Evolutionary conservation across 2,329 filamentous ascomycete species (phyloP).

Genomic region (Aspergillus pseudonomiae): DNA sequence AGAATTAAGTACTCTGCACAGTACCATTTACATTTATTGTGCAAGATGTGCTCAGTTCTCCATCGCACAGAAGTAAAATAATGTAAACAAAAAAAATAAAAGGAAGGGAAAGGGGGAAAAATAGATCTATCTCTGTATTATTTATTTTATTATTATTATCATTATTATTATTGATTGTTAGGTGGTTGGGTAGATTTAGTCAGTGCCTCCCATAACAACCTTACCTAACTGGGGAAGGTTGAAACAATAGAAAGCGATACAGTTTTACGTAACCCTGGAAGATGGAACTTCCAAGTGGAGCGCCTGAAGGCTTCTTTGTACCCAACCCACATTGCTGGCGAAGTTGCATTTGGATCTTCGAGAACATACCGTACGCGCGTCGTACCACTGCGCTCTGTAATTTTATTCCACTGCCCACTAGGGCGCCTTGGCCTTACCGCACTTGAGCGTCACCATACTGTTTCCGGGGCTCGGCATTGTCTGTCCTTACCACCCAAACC

Average conservation of each 20-base stretch:
- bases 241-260: neutral
- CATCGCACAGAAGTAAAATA: neutral
- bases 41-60: neutral
- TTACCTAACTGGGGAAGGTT: neutral
- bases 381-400: neutral
- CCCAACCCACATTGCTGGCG: neutral
- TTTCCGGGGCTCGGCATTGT: slow-evolving; percentile 11
- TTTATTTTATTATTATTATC: no score
- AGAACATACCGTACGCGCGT: slow-evolving; percentile 10
- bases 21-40: neutral
- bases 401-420: neutral
- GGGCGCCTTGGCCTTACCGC: neutral
- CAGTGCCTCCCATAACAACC: neutral
- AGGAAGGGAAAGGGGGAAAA: neutral
- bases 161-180: neutral
- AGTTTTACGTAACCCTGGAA: neutral
- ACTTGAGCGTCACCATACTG: slow-evolving; percentile 4
- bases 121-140: no score
- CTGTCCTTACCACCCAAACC: slow-evolving; percentile 14
- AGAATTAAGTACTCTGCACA: neutral
- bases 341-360: neutral
- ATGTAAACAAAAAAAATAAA: neutral
- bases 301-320: slow-evolving; percentile 1
- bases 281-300: neutral
- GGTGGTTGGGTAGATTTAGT: neutral